Conservation (phyloP, 106 monocot genomes). For the Allium fistulosum region DNA sequence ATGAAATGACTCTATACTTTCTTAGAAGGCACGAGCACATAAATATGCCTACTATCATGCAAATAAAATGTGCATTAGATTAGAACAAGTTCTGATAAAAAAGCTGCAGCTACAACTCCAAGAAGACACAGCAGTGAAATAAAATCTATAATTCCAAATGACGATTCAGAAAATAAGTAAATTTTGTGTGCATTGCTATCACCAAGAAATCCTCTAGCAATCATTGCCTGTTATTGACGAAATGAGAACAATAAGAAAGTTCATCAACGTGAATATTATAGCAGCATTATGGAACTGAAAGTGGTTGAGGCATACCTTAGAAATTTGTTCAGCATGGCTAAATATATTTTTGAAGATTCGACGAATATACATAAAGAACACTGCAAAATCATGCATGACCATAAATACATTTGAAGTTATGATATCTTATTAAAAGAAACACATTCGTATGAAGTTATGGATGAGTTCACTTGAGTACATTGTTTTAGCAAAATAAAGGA, state of each 20-base stretch:
- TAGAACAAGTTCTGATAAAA: slow-evolving; percentile 41
- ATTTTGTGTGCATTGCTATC: slow-evolving; percentile 70
- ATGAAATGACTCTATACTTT: too few species aligned
- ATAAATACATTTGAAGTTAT: too few species aligned
- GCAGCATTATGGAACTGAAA: neutral
- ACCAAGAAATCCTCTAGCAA: slow-evolving; percentile 86
- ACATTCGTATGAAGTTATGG: neutral
- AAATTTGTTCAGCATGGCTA: slow-evolving; percentile 94
- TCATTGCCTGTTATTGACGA: slow-evolving; percentile 71
- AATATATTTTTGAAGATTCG: slow-evolving; percentile 97
- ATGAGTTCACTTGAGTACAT: neutral
- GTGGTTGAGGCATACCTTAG: slow-evolving; percentile 46
- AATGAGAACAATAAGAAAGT: neutral
- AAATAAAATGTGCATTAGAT: slow-evolving; percentile 12
- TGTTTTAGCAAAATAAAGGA: too few species aligned
- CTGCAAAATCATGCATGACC: slow-evolving; percentile 40
- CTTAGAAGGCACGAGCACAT: too few species aligned
- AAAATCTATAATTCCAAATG: slow-evolving; percentile 37
- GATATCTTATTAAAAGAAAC: too few species aligned
- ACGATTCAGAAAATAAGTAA: slow-evolving; percentile 48
- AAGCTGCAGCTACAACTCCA: slow-evolving; percentile 41
- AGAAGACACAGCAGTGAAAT: slow-evolving; percentile 54
- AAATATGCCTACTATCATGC: too few species aligned
- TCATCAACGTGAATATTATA: neutral
- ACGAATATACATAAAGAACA: slow-evolving; percentile 75